phyloP scores from a whole-genome alignment of 108 stramenopile genomes.

The Fistulifera solaris region DNA sequence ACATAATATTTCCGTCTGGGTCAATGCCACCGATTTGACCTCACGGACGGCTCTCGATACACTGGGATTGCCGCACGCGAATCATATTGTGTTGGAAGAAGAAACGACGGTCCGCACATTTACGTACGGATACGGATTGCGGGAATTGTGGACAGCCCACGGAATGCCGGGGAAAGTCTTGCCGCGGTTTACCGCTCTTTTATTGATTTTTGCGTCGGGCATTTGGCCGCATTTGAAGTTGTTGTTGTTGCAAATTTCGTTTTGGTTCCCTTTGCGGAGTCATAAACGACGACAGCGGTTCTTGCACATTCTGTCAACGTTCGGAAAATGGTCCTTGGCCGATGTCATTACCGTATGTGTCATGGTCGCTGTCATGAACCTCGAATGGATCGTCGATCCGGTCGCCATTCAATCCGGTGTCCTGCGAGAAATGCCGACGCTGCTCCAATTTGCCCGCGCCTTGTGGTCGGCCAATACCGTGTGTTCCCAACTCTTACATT shows the following conservation, averaged over 20 bases:
- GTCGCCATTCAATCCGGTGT: slow-evolving; percentile 45
- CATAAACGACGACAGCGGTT: slow-evolving; percentile 33
- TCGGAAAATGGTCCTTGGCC: slow-evolving; percentile 79
- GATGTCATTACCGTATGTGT: slow-evolving; percentile 81
- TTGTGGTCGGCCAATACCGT: slow-evolving; percentile 31
- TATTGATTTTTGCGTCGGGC: slow-evolving; percentile 63
- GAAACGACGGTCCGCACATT: slow-evolving; percentile 56
- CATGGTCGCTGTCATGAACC: slow-evolving; percentile 71
- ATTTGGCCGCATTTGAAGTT: slow-evolving; percentile 82
- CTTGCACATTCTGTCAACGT: slow-evolving; percentile 43
- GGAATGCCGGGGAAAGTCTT: slow-evolving; percentile 45
- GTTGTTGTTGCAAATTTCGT: slow-evolving; percentile 36
- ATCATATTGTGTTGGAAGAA: slow-evolving; percentile 24
- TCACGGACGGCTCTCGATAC: slow-evolving; percentile 2
- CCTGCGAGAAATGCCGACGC: slow-evolving; percentile 39
- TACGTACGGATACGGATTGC: slow-evolving; percentile 73
- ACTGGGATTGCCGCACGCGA: slow-evolving; percentile 9
- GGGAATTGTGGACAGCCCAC: slow-evolving; percentile 66
- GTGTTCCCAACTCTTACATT: slow-evolving; percentile 41
- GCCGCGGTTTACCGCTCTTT: slow-evolving; percentile 50
- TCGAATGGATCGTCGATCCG: slow-evolving; percentile 72
- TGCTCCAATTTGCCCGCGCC: slow-evolving; percentile 26
- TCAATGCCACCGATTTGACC: slow-evolving; percentile 37
- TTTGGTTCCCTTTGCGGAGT: slow-evolving; percentile 44
- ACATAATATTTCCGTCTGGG: slow-evolving; percentile 44